A percentile compares a stretch with the other conserved stretches of the same genome.
These are phyloP conservation scores for Ascochyta pisi DNA, from an alignment of 2,329 filamentous ascomycete species.

Conservation along the genomic window DNA sequence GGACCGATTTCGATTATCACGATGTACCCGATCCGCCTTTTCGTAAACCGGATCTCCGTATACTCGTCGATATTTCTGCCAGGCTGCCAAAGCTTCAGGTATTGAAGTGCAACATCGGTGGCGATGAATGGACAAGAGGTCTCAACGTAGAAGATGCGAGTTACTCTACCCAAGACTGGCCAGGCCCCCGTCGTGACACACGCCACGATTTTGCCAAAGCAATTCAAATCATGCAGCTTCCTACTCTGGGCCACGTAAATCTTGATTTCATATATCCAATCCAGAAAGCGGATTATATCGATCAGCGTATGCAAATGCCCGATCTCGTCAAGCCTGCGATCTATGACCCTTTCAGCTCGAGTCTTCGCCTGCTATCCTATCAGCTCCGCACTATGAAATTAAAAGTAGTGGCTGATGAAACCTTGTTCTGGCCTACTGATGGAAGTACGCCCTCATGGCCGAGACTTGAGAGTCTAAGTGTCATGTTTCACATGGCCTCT, in stretches of 20 bases:
- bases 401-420: slow-evolving; percentile 21
- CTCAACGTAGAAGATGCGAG: background rate
- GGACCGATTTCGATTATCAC: slow-evolving; percentile 3
- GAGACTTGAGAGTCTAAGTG: slow-evolving; percentile 19
- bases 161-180: slow-evolving; percentile 21
- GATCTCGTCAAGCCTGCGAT: slow-evolving; percentile 23
- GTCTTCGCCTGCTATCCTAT: slow-evolving; percentile 25
- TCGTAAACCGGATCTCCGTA: slow-evolving; percentile 23
- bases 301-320: slow-evolving; percentile 12
- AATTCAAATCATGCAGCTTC: slow-evolving; percentile 9
- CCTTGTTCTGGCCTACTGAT: slow-evolving; percentile 26
- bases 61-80: slow-evolving; percentile 19
- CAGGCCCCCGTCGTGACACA: slow-evolving; percentile 29
- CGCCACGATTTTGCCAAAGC: slow-evolving; percentile 31
- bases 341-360: slow-evolving; percentile 28
- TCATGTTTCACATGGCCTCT: slow-evolving; percentile 23
- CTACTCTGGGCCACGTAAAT: slow-evolving; percentile 16
- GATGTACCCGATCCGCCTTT: background rate
- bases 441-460: slow-evolving; percentile 19
- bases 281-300: background rate
- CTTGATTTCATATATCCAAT: slow-evolving; percentile 15
- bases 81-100: slow-evolving; percentile 15
- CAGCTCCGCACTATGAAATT: slow-evolving; percentile 21
- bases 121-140: slow-evolving; percentile 14
- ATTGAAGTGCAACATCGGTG: slow-evolving; percentile 5